A percentile compares a stretch with the other conserved stretches of the same genome.
Evolutionary conservation across 768 basidiomycete species (phyloP).

Genomic region (Boletus rex-veris): DNA sequence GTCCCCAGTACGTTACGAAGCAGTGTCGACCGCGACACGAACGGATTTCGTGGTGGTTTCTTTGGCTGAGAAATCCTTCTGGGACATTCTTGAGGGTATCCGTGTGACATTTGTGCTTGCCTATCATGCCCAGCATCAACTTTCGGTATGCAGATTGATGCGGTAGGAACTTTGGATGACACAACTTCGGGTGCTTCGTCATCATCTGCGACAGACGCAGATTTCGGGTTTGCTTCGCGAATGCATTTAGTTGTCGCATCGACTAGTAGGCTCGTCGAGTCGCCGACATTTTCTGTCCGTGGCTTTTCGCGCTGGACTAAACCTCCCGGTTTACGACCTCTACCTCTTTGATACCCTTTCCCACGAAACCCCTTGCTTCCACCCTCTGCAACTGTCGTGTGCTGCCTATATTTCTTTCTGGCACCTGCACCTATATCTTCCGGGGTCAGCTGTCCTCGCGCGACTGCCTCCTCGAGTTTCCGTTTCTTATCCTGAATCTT

Average conservation of each 20-base stretch:
- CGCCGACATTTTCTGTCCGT: not conserved
- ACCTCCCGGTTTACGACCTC: conserved; percentile 28
- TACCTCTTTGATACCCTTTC: conserved; percentile 25
- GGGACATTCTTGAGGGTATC: conserved; percentile 4
- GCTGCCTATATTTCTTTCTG: conserved; percentile 42
- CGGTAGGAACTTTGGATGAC: conserved; percentile 46
- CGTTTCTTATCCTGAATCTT: conserved; percentile 78
- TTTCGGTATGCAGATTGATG: conserved; percentile 1
- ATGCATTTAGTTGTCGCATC: not conserved
- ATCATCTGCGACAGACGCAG: conserved; percentile 33
- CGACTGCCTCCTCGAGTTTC: conserved; percentile 72
- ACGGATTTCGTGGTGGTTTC: conserved; percentile 56
- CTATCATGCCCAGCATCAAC: conserved; percentile 1
- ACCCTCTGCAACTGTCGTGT: conserved; percentile 4
- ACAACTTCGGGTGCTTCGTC: conserved; percentile 54
- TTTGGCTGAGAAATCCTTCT: conserved; percentile 42
- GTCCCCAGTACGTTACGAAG: conserved; percentile 65
- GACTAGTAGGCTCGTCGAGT: not conserved
- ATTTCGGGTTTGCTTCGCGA: conserved; percentile 9
- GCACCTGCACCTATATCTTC: conserved; percentile 41
- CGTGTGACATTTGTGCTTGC: conserved; percentile 5
- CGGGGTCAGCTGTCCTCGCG: conserved; percentile 69
- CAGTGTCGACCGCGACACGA: conserved; percentile 63
- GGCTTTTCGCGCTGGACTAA: not conserved
- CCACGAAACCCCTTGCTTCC: not conserved